Evolutionary conservation across 345 rosid species (phyloP).

Genomic region (Orychophragmus violaceus): DNA sequence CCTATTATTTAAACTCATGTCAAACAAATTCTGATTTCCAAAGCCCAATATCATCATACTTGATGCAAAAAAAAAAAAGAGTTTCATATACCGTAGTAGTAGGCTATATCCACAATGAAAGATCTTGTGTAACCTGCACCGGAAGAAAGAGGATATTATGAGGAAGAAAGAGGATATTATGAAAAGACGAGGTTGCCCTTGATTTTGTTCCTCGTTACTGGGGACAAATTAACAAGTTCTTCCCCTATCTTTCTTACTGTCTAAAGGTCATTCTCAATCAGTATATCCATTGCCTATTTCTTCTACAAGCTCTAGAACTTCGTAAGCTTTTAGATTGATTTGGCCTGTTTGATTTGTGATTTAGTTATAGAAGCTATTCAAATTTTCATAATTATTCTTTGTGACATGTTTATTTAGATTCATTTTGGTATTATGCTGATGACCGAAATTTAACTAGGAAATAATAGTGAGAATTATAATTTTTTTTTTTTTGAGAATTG

Average conservation of each 20-base stretch:
- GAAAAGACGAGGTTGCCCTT: not conserved
- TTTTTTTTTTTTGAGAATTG: no score
- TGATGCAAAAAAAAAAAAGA: not conserved
- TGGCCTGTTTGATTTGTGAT: not conserved
- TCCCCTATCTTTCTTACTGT: not conserved
- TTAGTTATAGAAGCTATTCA: not conserved
- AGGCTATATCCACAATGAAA: no score
- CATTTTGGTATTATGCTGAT: conserved; percentile 1
- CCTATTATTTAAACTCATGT: not conserved
- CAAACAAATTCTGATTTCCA: not conserved
- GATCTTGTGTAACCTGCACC: not conserved
- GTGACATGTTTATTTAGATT: not conserved
- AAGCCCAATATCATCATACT: not conserved
- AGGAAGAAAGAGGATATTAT: no score
- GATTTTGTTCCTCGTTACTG: no score
- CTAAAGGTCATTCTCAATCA: not conserved
- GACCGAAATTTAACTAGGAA: not conserved
- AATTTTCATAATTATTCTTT: not conserved
- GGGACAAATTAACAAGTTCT: no score
- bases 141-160: no score
- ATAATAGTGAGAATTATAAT: not conserved
- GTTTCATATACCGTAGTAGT: no score
- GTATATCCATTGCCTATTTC: not conserved
- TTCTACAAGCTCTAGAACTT: not conserved
- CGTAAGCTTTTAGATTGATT: not conserved